phyloP scores from a whole-genome alignment of 202 grass and related monocot species.

The Schoenoplectus triqueter region DNA sequence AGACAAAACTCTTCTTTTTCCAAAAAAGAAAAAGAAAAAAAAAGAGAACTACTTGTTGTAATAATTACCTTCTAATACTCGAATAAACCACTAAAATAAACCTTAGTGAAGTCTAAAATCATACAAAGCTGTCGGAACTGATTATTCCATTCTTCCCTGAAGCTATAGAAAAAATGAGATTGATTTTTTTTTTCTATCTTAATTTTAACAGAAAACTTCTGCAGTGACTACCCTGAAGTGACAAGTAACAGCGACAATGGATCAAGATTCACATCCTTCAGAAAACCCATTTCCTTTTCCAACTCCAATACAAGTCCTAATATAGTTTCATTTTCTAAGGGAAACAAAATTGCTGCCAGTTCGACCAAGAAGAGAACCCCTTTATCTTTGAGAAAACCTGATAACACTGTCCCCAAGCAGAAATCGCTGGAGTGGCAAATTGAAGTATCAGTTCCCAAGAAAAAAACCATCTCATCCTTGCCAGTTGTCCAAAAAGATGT shows the following conservation, averaged over 20 bases:
- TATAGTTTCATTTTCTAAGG: conserved; percentile 50
- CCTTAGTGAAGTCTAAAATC: neutral
- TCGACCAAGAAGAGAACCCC: conserved; percentile 70
- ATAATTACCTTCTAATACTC: neutral
- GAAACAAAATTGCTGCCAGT: conserved; percentile 63
- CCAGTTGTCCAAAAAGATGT: conserved; percentile 47
- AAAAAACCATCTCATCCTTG: conserved; percentile 38
- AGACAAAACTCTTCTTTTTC: neutral
- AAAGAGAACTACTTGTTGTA: neutral
- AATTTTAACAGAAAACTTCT: conserved; percentile 64
- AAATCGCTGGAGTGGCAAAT: conserved; percentile 76
- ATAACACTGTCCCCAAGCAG: conserved; percentile 50
- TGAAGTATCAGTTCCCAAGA: conserved; percentile 88
- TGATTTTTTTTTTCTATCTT: neutral
- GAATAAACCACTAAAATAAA: neutral
- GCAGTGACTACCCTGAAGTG: conserved; percentile 60
- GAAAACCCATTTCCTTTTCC: conserved; percentile 49
- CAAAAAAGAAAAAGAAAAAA: neutral
- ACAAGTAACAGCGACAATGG: conserved; percentile 70
- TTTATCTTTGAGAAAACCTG: conserved; percentile 64
- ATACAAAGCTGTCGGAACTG: neutral
- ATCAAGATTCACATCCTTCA: conserved; percentile 74
- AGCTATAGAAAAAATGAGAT: neutral
- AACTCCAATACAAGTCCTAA: conserved; percentile 37
- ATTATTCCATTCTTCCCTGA: neutral